Conservation (phyloP, 176 grass and related monocot species). For the Oryza glumipatula region DNA sequence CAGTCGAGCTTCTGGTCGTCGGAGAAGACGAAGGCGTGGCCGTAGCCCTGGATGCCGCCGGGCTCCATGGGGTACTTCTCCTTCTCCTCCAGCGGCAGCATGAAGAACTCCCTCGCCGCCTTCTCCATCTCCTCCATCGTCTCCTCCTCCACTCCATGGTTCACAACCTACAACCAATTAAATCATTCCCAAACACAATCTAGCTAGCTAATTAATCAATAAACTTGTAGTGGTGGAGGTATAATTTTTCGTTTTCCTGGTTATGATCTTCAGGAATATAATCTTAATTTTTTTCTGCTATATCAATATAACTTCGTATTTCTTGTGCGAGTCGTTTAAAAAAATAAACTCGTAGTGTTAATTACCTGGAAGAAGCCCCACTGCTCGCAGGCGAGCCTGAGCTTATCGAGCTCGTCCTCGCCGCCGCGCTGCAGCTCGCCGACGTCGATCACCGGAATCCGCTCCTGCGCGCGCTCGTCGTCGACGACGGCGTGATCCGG, state of each 20-base stretch:
- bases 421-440: conserved; percentile 40
- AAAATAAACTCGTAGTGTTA: neutral
- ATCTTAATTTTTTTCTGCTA: too few species aligned
- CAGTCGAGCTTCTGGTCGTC: conserved; percentile 95
- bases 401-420: conserved; percentile 55
- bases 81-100: conserved; percentile 64
- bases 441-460: conserved; percentile 73
- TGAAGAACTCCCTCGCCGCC: neutral
- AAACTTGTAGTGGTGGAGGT: neutral
- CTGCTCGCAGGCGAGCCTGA: conserved; percentile 67
- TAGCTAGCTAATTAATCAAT: too few species aligned
- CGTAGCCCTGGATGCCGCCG: conserved; percentile 82
- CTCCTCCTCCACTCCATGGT: neutral
- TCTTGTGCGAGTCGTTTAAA: too few species aligned
- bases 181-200: neutral
- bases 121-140: neutral
- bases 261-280: too few species aligned
- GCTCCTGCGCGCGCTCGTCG: conserved; percentile 13
- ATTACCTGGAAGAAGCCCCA: conserved; percentile 90
- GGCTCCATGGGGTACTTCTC: conserved; percentile 79
- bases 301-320: too few species aligned
- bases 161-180: neutral
- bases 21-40: conserved; percentile 91
- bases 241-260: too few species aligned
- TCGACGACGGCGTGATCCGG: conserved; percentile 19